Evolutionary conservation across 371 early-diverging fungal species (phyloP), one percentile per base, ranked within the genome.

Genomic region (Syncephalastrum monosporum): DNA sequence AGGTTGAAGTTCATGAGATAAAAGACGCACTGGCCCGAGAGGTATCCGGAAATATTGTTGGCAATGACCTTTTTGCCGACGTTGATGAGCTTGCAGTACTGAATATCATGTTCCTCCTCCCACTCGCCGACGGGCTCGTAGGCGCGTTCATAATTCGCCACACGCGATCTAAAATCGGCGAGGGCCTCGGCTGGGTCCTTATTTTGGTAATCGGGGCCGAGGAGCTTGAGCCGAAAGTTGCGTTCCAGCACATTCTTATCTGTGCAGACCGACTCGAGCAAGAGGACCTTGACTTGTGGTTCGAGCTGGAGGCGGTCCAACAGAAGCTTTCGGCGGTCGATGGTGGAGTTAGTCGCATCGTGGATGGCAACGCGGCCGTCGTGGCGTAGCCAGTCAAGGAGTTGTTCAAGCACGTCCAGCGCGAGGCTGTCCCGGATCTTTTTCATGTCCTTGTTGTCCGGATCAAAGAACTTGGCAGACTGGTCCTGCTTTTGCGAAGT

Each of bases 331-430:
- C 86, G 81, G 67, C 94, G 72, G 55, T 82, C 83, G 21, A 83
- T 60, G 0, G 91, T 92, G 1, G 93, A 88, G 66, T 94, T 94
- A 12, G 94, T 94, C 0, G 94, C 94, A 69, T 94, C 94, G 59
- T 92, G 93, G 47, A 94, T 91, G 24, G 90, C 95, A 7, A 93
- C 89, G 42, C 87, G 83, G 10, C 91, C 91, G 4, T 71, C 69
- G 12, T 69, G 42, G 24, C 82, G 86, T 44, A 94, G 72, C 95
- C 95, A 94, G 6, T 72, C 59, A 33, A 93, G 77, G 23, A 89
- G 59, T 57, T 92, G 91, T n/a, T 92, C 91, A 41, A 94, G 68
- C 12, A 90, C 88, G 33, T 90, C 90, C 57, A 89, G 60, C 8
- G 93, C 94, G 1, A 92, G 57, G 12, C 82, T 67, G 58, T 93